Evolutionary conservation across 306 rosid genomes (phyloP).

Genomic region (Fagus crenata): DNA sequence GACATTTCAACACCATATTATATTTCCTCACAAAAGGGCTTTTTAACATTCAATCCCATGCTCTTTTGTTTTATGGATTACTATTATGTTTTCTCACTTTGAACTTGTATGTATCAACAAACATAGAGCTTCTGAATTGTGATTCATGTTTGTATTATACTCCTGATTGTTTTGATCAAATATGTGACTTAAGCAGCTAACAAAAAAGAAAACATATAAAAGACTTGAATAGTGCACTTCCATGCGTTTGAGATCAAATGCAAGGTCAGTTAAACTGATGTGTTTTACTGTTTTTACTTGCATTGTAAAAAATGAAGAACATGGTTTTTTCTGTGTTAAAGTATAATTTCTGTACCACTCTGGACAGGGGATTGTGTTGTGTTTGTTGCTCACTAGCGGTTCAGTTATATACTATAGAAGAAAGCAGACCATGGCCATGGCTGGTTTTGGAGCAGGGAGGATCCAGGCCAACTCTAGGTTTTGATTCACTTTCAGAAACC

Average conservation of each 20-base stretch:
- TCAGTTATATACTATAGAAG: constrained; percentile 56
- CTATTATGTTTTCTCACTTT: neutral
- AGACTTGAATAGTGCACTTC: neutral
- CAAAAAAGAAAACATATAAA: neutral
- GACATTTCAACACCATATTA: neutral
- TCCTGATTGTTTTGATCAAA: neutral
- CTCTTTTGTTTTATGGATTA: neutral
- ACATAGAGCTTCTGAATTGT: neutral
- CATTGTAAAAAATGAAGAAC: neutral
- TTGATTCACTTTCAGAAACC: constrained; percentile 24
- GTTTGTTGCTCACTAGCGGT: constrained; percentile 61
- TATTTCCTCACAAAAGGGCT: neutral
- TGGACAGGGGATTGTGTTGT: constrained; percentile 58
- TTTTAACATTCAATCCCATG: neutral
- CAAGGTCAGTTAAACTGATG: neutral
- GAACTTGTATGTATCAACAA: neutral
- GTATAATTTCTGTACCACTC: constrained; percentile 8
- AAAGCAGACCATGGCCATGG: constrained; percentile 45
- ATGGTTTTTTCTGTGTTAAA: neutral
- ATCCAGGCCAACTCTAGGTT: constrained; percentile 60
- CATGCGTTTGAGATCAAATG: neutral
- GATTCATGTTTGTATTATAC: neutral
- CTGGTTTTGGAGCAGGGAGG: constrained; percentile 58
- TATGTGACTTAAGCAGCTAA: neutral
- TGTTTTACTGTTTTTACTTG: neutral